These are phyloP conservation scores for Peniophora sp. DNA, from an alignment of 1,284 basidiomycete genomes.

Conservation along the genomic window DNA sequence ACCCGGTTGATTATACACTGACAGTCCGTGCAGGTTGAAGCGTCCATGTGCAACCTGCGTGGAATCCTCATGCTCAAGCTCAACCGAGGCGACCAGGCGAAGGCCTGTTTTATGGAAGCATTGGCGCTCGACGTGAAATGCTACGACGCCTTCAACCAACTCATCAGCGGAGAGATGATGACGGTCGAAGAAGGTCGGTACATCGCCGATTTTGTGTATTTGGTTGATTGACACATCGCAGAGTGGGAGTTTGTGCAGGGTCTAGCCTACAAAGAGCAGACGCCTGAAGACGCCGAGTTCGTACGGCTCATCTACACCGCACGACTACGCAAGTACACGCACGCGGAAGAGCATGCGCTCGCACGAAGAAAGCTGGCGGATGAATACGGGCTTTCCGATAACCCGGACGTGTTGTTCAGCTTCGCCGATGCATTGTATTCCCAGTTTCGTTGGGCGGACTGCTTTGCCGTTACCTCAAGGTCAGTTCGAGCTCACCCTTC, in stretches of 20 bases:
- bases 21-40: conserved; percentile 62
- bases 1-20: conserved; percentile 1
- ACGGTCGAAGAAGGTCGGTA: conserved; percentile 77
- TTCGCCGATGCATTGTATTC: conserved; percentile 89
- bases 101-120: conserved; percentile 92
- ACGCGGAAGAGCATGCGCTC: conserved; percentile 72
- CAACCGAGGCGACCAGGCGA: conserved; percentile 84
- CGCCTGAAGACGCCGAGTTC: conserved; percentile 81
- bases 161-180: conserved; percentile 93
- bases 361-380: conserved; percentile 69
- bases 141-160: conserved; percentile 90
- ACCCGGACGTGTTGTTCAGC: conserved; percentile 88
- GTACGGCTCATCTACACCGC: conserved; percentile 89
- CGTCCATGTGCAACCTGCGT: conserved; percentile 91
- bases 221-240: conserved; percentile 24
- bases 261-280: conserved; percentile 79
- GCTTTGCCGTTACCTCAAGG: conserved; percentile 83
- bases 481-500: conserved; percentile 20
- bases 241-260: conserved; percentile 95
- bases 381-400: conserved; percentile 77
- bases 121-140: conserved; percentile 94
- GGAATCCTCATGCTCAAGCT: conserved; percentile 92
- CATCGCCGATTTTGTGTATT: conserved; percentile 3
- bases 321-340: conserved; percentile 84
- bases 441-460: conserved; percentile 90